Evolutionary conservation across 306 rosid genomes (phyloP).

Genomic region (Mucuna pruriens): DNA sequence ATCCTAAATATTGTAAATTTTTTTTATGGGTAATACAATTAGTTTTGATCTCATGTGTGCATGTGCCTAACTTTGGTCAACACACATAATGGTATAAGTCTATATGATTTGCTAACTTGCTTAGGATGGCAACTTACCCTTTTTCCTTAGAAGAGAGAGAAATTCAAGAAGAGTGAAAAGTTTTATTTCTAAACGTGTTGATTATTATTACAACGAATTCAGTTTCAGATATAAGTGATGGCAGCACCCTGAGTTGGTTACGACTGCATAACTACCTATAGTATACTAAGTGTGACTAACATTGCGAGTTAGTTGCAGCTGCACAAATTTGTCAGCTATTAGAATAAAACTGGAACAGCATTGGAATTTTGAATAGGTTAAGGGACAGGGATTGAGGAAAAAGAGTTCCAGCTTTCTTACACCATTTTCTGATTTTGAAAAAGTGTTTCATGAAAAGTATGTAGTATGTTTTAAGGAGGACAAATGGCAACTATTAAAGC

Average conservation of each 20-base stretch:
- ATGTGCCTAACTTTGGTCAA: neutral
- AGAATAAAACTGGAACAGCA: neutral
- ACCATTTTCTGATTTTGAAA: neutral
- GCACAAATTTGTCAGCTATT: neutral
- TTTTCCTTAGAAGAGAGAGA: neutral
- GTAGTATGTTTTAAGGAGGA: conserved; percentile 31
- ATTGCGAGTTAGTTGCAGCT: neutral
- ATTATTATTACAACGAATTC: neutral
- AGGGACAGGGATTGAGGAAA: neutral
- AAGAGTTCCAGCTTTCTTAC: neutral
- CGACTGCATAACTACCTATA: neutral
- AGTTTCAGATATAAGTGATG: neutral
- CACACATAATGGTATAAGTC: neutral
- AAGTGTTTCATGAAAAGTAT: conserved; percentile 35
- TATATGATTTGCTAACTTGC: neutral
- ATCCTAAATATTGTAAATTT: conserved; percentile 25
- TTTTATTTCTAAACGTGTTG: neutral
- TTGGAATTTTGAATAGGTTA: neutral
- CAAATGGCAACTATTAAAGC: conserved; percentile 9
- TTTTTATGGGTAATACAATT: conserved; percentile 7
- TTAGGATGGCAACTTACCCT: neutral
- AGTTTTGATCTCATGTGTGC: neutral
- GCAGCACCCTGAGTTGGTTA: neutral
- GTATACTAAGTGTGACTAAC: neutral
- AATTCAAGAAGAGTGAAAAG: neutral